Percentiles rank a stretch among this genome's conserved stretches.
Conservation (phyloP, 768 basidiomycete species). For the Lactarius akahatsu region DNA sequence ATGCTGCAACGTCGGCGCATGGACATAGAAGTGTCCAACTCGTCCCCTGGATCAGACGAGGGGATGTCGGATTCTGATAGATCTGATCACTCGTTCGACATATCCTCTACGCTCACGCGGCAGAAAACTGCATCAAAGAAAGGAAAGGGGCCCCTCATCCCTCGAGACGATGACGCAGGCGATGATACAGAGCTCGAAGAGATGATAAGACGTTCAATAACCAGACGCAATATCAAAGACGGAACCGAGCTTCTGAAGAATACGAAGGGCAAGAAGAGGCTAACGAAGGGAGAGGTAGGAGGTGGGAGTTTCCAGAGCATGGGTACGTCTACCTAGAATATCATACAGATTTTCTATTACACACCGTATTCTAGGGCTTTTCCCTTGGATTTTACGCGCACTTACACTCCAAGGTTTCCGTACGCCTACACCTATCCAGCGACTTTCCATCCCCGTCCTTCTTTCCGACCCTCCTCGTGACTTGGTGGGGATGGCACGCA, state of each 20-base stretch:
- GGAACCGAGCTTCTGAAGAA: constrained; percentile 79
- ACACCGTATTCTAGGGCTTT: constrained; percentile 55
- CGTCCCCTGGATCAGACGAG: constrained; percentile 18
- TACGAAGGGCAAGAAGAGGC: constrained; percentile 67
- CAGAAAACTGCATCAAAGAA: constrained; percentile 10
- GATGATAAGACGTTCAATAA: constrained; percentile 67
- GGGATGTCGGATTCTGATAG: constrained; percentile 21
- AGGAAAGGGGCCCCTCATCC: not conserved
- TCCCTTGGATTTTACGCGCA: constrained; percentile 79
- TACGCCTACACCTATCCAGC: constrained; percentile 95
- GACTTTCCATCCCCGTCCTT: constrained; percentile 82
- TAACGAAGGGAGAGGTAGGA: constrained; percentile 75
- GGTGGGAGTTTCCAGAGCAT: constrained; percentile 97
- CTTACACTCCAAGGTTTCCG: constrained; percentile 91
- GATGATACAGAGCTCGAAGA: constrained; percentile 54
- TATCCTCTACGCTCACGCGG: constrained; percentile 56
- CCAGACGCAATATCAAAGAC: constrained; percentile 68
- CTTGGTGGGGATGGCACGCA: constrained; percentile 97
- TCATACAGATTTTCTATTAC: constrained; percentile 2
- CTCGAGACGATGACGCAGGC: constrained; percentile 43
- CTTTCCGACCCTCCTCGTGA: constrained; percentile 84
- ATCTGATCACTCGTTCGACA: constrained; percentile 52
- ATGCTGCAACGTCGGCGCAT: constrained; percentile 10
- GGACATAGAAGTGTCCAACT: not conserved
- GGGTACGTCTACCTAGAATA: constrained; percentile 52